These are phyloP conservation scores for barrel medic (Medicago truncatula) DNA, from an alignment of 306 rosid genomes.

Conservation along the genomic window DNA sequence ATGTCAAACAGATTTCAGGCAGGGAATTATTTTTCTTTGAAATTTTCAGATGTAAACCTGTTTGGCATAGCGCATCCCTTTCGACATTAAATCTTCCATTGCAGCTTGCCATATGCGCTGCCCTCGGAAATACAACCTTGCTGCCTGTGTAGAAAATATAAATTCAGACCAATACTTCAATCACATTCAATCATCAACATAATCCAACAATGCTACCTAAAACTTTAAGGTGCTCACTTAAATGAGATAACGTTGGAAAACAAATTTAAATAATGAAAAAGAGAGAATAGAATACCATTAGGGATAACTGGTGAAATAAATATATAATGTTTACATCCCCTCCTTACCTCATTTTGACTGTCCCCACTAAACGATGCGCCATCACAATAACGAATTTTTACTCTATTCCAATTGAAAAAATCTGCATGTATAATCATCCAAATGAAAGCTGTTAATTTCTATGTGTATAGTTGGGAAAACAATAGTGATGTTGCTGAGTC, in stretches of 20 bases:
- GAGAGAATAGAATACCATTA: too few relatives aligned
- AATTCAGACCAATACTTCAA: constrained; percentile 31
- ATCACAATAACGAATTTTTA: constrained; percentile 88
- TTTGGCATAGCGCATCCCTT: constrained; percentile 82
- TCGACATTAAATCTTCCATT: constrained; percentile 73
- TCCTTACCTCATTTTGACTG: constrained; percentile 61
- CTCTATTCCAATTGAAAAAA: constrained; percentile 86
- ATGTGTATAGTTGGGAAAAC: not conserved
- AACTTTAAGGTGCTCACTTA: too few relatives aligned
- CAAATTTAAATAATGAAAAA: too few relatives aligned
- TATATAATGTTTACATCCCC: not conserved
- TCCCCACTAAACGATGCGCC: constrained; percentile 94
- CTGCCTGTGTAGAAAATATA: constrained; percentile 54
- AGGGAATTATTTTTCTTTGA: not conserved
- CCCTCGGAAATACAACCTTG: constrained; percentile 75
- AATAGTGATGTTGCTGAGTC: constrained; percentile 12
- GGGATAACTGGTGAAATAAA: too few relatives aligned
- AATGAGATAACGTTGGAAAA: too few relatives aligned
- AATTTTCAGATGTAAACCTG: constrained; percentile 55
- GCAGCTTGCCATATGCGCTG: constrained; percentile 88
- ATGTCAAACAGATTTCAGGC: constrained; percentile 26
- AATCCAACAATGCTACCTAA: too few relatives aligned
- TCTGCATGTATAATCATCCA: constrained; percentile 53
- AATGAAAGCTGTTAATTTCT: constrained; percentile 24
- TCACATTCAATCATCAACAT: too few relatives aligned